Evolutionary conservation across 306 rosid genomes (phyloP).

Genomic region (Dryas alaskensis): DNA sequence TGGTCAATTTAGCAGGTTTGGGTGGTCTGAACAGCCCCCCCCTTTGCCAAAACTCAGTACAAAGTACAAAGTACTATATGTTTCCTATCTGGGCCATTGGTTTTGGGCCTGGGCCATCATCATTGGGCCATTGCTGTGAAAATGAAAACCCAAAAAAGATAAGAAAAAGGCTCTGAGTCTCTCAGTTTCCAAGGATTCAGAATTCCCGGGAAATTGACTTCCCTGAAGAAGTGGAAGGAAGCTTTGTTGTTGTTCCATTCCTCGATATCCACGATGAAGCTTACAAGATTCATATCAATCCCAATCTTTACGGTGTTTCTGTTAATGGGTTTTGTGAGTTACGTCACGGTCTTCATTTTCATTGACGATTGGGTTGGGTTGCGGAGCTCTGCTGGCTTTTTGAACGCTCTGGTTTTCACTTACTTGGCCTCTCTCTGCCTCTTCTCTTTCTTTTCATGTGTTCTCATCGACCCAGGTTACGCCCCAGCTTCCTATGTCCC

Average conservation of each 20-base stretch:
- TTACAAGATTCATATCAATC: constrained; percentile 44
- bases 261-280: constrained; percentile 33
- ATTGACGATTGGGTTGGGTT: constrained; percentile 70
- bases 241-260: background rate
- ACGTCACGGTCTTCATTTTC: constrained; percentile 62
- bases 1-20: too few relatives aligned
- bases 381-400: constrained; percentile 57
- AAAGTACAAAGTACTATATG: too few relatives aligned
- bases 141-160: too few relatives aligned
- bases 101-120: background rate
- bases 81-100: too few relatives aligned
- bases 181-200: background rate
- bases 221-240: background rate
- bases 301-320: constrained; percentile 54
- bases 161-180: background rate
- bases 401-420: constrained; percentile 56
- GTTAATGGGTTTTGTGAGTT: constrained; percentile 49
- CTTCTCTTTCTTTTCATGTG: constrained; percentile 67
- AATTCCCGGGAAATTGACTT: constrained; percentile 8
- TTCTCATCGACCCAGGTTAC: constrained; percentile 72
- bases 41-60: too few relatives aligned
- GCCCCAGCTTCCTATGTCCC: constrained; percentile 75
- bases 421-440: constrained; percentile 48
- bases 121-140: too few relatives aligned
- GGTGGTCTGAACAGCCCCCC: too few relatives aligned